phyloP scores from a whole-genome alignment of 495 filamentous ascomycete species.

The Talaromyces thailandensis region DNA sequence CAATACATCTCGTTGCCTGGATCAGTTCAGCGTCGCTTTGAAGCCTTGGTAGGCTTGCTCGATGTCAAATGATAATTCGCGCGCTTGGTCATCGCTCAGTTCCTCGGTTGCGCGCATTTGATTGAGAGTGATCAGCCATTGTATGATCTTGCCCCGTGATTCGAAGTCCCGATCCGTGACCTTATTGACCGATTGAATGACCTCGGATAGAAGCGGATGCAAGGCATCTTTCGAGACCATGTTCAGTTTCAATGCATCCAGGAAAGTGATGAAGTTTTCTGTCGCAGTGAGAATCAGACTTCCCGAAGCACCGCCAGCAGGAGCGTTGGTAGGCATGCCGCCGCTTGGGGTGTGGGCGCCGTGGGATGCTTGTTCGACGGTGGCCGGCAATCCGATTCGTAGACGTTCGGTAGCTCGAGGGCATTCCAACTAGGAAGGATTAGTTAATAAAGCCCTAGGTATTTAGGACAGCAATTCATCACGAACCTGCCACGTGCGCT shows the following conservation, averaged over 20 bases:
- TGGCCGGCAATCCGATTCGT: slow-evolving; percentile 73
- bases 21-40: slow-evolving; percentile 56
- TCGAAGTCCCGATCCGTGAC: slow-evolving; percentile 92
- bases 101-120: slow-evolving; percentile 95
- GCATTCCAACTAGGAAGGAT: slow-evolving; percentile 66
- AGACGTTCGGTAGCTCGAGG: slow-evolving; percentile 89
- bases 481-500: slow-evolving; percentile 80
- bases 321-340: slow-evolving; percentile 26
- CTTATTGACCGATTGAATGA: slow-evolving; percentile 93
- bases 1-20: neutral
- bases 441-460: neutral
- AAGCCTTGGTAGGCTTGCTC: slow-evolving; percentile 88
- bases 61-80: slow-evolving; percentile 83
- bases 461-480: too few species aligned
- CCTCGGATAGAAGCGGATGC: slow-evolving; percentile 84
- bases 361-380: slow-evolving; percentile 47
- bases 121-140: slow-evolving; percentile 95
- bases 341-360: slow-evolving; percentile 27
- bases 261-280: slow-evolving; percentile 95
- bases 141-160: slow-evolving; percentile 89
- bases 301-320: slow-evolving; percentile 49
- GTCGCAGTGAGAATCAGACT: slow-evolving; percentile 77
- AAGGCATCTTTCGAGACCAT: slow-evolving; percentile 90
- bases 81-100: slow-evolving; percentile 73
- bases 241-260: slow-evolving; percentile 85